Base-by-base conservation (phyloP, 495 filamentous ascomycete species). In the Penicillium longicatenatum region DNA sequence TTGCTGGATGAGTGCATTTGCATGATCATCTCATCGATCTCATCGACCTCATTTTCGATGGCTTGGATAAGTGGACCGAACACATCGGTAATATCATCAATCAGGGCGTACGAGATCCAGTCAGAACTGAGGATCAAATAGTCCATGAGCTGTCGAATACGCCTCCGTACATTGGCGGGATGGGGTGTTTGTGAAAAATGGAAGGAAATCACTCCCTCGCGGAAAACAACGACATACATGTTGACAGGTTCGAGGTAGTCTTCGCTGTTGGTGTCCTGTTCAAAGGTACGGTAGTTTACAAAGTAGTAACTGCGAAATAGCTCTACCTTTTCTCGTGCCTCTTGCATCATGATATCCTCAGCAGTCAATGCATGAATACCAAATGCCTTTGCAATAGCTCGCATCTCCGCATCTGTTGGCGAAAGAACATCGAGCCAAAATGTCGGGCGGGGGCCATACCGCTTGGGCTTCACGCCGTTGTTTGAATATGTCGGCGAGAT, bases 261-360 rank as follows among this genome's bases (percentile, higher is more conserved):
- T 56, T 93, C 90, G 65, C 84, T 93, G 61, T 87, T 86, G 58
- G 82, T 82, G 65, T 98, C 92, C 71, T 98, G 94, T 64, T 97
- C 95, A 62, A 98, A 98, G 2, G 92, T 91, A 8, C 94, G 88
- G 73, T 97, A 98, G 65, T 96, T 98, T 73, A 97, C 87, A 67
- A 98, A 97, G 69, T 98, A 98, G 75, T 98, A 98, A 60, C 95
- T 89, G 35, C 88, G 84, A 78, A 98, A 98, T 7, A 98, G 84
- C 73, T 98, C 94, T 8, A 98, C 95, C 75, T 98, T 98, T 30
- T 55, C 94, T 10, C 94, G 91, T 45, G 90, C 88, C 75, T 98
- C 94, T 69, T 98, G 90, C 77, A 96, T 87, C 84, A 97, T 87
- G 71, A 98, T 98, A 71, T 98, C 94, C 69, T 98, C 94, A 20